Evolutionary conservation across 768 basidiomycete genomes (phyloP), one percentile per base, ranked within the genome.

Genomic region (Tricholoma hemisulphureum): DNA sequence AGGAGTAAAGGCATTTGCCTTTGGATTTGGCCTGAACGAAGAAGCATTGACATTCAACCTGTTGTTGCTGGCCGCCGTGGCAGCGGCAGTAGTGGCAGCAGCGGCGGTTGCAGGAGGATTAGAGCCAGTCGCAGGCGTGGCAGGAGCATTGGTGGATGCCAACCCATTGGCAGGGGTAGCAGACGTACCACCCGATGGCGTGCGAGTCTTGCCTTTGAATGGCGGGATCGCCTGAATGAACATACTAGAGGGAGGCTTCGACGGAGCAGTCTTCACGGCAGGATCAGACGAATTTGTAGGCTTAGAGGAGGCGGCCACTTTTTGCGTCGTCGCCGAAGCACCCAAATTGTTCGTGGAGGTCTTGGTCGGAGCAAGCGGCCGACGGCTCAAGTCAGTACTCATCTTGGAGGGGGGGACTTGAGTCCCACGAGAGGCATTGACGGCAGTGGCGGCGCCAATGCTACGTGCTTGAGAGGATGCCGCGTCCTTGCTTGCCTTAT

Each of bases 191-290:
- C 55, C 53, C 23, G 62, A 57, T 21, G 70, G 61, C 63, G 71
- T 61, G 37, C 71, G 71, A 43, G 70, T 18, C 62, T 84, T 85
- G 56, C 93, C 89, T 67, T 86, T 88, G 81, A 94, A 98, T 9
- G 96, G 88, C 10, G 95, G 96, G 62, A 98, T 98, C 29, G 87
- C 65, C 64, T 92, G 91, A 58, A 98, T 95, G 66, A 83, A 76
- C 93, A 96, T 95, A 31, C 26, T 43, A 26, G 29, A 13, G 28
- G 24, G 14, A 6, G 53, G 26, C 32, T 54, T 54, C 24, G 26
- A 39, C 53, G 72, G 63, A 1, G 77, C 70, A 59, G 85, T 84
- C 66, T 79, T 78, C 28, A 75, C 61, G 18, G 74, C 59, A 16
- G 80, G 63, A 24, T 71, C 66, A 16, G 75, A 68, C 2, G 71